phyloP scores from a whole-genome alignment of 257 asterid genomes.

The Solanum tacnaense region DNA sequence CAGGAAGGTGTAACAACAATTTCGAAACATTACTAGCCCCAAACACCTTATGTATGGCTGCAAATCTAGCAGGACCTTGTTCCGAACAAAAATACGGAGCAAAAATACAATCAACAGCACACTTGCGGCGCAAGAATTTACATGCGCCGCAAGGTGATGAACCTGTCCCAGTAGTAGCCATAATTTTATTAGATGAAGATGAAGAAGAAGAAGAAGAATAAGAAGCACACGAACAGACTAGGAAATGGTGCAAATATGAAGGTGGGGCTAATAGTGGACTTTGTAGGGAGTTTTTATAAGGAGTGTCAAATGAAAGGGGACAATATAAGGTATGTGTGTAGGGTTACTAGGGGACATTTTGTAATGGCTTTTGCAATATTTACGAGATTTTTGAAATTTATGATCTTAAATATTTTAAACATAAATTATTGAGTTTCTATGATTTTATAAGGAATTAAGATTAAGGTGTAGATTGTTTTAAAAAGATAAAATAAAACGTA shows the following conservation, averaged over 20 bases:
- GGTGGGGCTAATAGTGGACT: slow-evolving; percentile 6
- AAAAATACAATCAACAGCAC: slow-evolving; percentile 66
- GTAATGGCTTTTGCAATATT: slow-evolving; percentile 52
- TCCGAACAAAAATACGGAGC: slow-evolving; percentile 85
- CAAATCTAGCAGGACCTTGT: slow-evolving; percentile 80
- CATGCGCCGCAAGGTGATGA: slow-evolving; percentile 98
- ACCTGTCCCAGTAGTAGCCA: slow-evolving; percentile 26
- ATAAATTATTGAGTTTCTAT: too few relatives aligned
- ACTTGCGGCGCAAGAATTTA: slow-evolving; percentile 79
- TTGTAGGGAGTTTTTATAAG: slow-evolving; percentile 20
- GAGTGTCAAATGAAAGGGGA: slow-evolving; percentile 19
- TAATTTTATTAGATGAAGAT: background rate
- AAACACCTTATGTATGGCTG: slow-evolving; percentile 87
- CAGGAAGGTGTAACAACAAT: slow-evolving; percentile 57
- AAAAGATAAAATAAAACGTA: too few relatives aligned
- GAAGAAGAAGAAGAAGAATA: background rate
- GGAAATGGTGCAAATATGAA: slow-evolving; percentile 9
- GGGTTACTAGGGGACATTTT: slow-evolving; percentile 60
- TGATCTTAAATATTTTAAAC: background rate
- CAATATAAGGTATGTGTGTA: slow-evolving; percentile 47
- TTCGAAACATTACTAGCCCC: slow-evolving; percentile 93
- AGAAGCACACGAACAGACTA: slow-evolving; percentile 52
- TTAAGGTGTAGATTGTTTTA: too few relatives aligned
- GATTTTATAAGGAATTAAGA: too few relatives aligned
- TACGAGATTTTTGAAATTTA: background rate